Percentiles rank a stretch among this genome's conserved stretches.
phyloP scores from a whole-genome alignment of 1,139 yeast species.

The Geotrichum aggregatum region DNA sequence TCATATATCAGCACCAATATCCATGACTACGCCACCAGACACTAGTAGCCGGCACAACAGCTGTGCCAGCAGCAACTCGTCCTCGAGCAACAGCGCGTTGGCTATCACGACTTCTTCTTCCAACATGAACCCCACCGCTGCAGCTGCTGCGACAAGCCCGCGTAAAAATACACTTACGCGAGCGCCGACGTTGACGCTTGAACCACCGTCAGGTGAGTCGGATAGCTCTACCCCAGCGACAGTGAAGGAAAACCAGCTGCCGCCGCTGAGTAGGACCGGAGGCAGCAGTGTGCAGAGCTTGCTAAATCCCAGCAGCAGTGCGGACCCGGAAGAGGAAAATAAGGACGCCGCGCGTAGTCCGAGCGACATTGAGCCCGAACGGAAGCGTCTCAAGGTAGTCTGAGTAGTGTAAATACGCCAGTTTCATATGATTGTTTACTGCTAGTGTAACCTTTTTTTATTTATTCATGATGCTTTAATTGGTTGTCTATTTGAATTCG shows the following conservation, averaged over 20 bases:
- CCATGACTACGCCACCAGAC: conserved; percentile 12
- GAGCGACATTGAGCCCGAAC: conserved; percentile 11
- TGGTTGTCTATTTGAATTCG: background rate
- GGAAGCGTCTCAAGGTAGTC: conserved; percentile 15
- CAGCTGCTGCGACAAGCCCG: too few relatives aligned
- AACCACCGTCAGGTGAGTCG: conserved; percentile 4
- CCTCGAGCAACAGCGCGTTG: background rate
- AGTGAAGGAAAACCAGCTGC: background rate
- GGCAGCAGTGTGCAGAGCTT: conserved; percentile 15
- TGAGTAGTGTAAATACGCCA: too few relatives aligned
- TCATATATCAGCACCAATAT: conserved; percentile 5
- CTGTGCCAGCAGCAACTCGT: conserved; percentile 20
- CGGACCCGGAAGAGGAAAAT: background rate
- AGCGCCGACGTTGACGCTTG: conserved; percentile 11
- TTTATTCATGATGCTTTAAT: background rate
- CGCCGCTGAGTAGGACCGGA: conserved; percentile 6
- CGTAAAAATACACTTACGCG: too few relatives aligned
- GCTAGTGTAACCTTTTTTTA: too few relatives aligned
- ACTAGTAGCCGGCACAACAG: conserved; percentile 22
- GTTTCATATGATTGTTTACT: too few relatives aligned
- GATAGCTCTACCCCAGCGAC: background rate
- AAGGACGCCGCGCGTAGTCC: background rate
- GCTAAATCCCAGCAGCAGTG: conserved; percentile 11
- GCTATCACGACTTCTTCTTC: background rate
- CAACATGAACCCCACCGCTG: too few relatives aligned